Evolutionary conservation across 768 basidiomycete species (phyloP).

Genomic region (Coprinopsis cinerea): DNA sequence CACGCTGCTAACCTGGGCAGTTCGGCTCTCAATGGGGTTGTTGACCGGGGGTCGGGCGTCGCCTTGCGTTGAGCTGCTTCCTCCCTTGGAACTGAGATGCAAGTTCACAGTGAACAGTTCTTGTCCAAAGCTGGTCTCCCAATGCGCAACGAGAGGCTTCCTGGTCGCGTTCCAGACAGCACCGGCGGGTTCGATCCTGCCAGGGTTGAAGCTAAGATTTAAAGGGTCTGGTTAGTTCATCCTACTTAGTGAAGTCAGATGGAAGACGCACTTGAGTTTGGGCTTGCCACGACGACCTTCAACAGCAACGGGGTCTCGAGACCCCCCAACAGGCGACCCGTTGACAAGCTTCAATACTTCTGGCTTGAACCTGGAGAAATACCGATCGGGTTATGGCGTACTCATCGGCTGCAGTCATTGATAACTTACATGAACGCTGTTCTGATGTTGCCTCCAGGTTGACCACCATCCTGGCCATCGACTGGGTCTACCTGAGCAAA

Average conservation of each 20-base stretch:
- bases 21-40: conserved; percentile 39
- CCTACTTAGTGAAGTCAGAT: background rate
- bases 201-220: conserved; percentile 49
- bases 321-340: conserved; percentile 41
- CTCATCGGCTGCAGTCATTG: background rate
- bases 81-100: conserved; percentile 53
- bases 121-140: conserved; percentile 38
- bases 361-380: conserved; percentile 35
- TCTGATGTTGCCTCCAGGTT: conserved; percentile 60
- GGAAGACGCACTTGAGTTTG: conserved; percentile 34
- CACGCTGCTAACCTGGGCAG: conserved; percentile 42
- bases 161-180: conserved; percentile 49
- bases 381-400: background rate
- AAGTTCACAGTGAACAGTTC: conserved; percentile 56
- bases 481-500: conserved; percentile 47
- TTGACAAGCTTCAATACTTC: conserved; percentile 43
- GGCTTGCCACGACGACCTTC: conserved; percentile 26
- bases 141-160: conserved; percentile 56
- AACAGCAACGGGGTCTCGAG: conserved; percentile 39
- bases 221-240: background rate
- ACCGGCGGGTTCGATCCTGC: conserved; percentile 54
- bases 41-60: conserved; percentile 57
- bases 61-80: conserved; percentile 48
- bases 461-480: conserved; percentile 51
- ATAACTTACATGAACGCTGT: conserved; percentile 45